Base-by-base conservation (phyloP, 768 basidiomycete species). In the Russula sp. region DNA sequence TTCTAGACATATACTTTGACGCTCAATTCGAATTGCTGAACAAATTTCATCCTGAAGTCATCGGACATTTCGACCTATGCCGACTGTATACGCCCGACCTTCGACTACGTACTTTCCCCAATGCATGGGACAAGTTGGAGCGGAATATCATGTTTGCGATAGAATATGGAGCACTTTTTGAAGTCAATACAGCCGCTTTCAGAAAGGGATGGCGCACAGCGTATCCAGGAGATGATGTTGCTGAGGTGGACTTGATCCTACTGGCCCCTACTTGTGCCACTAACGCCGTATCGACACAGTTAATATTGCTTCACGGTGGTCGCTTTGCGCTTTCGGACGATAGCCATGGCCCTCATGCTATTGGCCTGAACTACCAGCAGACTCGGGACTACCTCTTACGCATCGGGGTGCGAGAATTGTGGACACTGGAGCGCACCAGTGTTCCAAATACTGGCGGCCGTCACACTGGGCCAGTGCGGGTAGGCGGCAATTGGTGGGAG, bases 51-150 rank as follows among this genome's bases (percentile, higher is more conserved):
- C 97, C 97, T 20, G 92, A 95, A 73, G 79, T 98, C 55, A 81
- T 99, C 58, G 97, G 94, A 1, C 97, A 99, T 75, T 79, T 98
- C 68, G 96, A 98, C 76, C 83, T 98, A 0, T 95, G 92, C 74
- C 83, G 94, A 1, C 81, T 99, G 10, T 98, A 90, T 79, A 79
- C 79, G 26, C 94, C 95, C 3, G 65, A 75, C 22, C 72, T 90
- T 60, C 73, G 73, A 26, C 79, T 94, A 64, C 70, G 73, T n/a
- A 78, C 81, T 48, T 86, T 81, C 70, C 81, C 85, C 20, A 72
- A 71, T 1, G 87, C 88, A 8, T 86, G 83, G 82, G 74, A 78
- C 48, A 85, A 83, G 73, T 75, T 94, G 40, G 81, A 84, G 73
- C 76, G 93, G 69, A 98, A 98, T 74, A 76, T 98, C 66, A 70